Base-by-base conservation (phyloP, 2,329 filamentous ascomycete genomes). In the Coniochaeta sp. region DNA sequence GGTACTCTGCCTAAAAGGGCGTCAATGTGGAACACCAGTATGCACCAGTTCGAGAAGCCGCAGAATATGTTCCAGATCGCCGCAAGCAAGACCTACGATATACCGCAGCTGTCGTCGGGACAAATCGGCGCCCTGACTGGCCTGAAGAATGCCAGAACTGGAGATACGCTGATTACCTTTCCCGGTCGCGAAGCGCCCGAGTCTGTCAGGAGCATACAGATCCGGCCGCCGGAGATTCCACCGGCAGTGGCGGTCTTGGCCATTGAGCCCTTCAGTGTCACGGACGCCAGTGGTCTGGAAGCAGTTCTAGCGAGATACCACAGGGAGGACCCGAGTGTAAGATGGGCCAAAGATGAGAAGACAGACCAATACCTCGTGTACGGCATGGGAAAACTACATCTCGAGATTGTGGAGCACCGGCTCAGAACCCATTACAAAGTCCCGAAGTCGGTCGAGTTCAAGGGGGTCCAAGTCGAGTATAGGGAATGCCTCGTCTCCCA, bases 211-310 rank as follows among this genome's bases (percentile, higher is more conserved):
- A 87, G 82, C 17, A 77, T 98, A 17, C 92, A 96, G 69, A 84
- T 99, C 38, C 86, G 91, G 17, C 91, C 95, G 0, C 95, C 96
- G 31, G 84, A 90, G 62, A 90, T 97, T 0, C 93, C 95, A 0
- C 92, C 95, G 0, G 92, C 95, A 0, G 95, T 99, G 0, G 96
- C 97, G 69, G 99, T 98, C 72, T 88, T 96, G n/a, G 91, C 93
- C 62, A 87, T 98, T 31, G 93, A 98, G 64, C 91, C 82, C 0
- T 80, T 70, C 60, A 67, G 69, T 7, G 86, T 19, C 77, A 91
- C 66, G 88, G 90, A 67, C 77, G 90, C 34, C 83, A 93, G 92
- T 67, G 84, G 88, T 61, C 84, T 99, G 6, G 85, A 90, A 60
- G 85, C 89, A 6, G 88, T 89, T 0, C 78, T 99, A 6, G 83